Evolutionary conservation across 345 rosid species (phyloP).

Genomic region (Gossypium mustelinum): DNA sequence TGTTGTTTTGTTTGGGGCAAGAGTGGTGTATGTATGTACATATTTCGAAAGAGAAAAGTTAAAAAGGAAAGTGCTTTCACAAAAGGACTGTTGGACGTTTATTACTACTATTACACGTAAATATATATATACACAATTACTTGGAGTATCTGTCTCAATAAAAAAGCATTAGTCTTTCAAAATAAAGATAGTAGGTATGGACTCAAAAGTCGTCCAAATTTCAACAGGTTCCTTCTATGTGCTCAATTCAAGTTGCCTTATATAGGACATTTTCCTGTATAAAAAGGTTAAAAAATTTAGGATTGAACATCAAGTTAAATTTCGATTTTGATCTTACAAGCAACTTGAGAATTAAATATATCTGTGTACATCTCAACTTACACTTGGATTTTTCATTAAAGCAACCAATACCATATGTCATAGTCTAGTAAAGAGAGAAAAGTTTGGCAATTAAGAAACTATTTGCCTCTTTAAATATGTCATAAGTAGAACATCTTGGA

Average conservation of each 20-base stretch:
- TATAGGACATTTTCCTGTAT: background rate
- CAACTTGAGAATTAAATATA: too few relatives aligned
- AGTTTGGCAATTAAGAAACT: constrained; percentile 11
- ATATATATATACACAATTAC: background rate
- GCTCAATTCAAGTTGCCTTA: constrained; percentile 18
- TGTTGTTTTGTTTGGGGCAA: too few relatives aligned
- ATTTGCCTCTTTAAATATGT: too few relatives aligned
- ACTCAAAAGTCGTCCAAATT: constrained; percentile 10
- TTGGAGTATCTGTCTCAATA: background rate
- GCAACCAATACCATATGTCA: constrained; percentile 19
- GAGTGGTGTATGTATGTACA: too few relatives aligned
- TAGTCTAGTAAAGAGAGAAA: constrained; percentile 10
- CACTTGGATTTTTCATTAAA: constrained; percentile 14
- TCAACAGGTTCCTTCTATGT: background rate
- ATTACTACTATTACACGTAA: too few relatives aligned
- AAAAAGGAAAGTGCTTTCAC: too few relatives aligned
- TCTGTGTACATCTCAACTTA: too few relatives aligned
- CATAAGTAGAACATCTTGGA: constrained; percentile 20
- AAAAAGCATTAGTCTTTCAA: background rate
- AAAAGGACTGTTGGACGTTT: background rate
- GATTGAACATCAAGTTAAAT: background rate
- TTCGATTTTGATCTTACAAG: too few relatives aligned
- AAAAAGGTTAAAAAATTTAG: background rate
- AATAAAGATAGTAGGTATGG: constrained; percentile 4
- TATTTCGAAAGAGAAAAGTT: too few relatives aligned